phyloP scores from a whole-genome alignment of 257 asterid genomes.

The Scutellaria galericulata region DNA sequence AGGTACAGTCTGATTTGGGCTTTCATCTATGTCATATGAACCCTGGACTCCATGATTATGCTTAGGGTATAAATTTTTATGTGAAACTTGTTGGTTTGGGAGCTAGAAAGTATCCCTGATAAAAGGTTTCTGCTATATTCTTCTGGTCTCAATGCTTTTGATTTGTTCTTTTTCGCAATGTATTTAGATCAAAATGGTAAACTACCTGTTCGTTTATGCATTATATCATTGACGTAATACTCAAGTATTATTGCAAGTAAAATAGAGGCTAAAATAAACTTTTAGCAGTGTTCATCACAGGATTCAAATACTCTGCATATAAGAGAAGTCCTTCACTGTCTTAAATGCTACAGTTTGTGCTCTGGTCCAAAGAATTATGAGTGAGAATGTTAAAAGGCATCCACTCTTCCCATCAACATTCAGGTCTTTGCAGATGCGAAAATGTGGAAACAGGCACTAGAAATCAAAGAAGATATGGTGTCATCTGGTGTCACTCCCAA shows the following conservation, averaged over 20 bases:
- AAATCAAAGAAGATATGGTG: conserved; percentile 83
- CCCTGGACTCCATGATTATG: conserved; percentile 20
- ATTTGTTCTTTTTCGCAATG: conserved; percentile 17
- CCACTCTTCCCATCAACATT: conserved; percentile 45
- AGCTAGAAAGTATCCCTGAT: conserved; percentile 7
- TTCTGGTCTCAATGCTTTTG: conserved; percentile 24
- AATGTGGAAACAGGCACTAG: conserved; percentile 86
- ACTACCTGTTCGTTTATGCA: conserved; percentile 30
- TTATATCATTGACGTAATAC: conserved; percentile 17
- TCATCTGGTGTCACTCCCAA: conserved; percentile 74
- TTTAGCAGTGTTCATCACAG: conserved; percentile 29
- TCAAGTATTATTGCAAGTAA: conserved; percentile 26
- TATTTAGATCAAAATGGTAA: conserved; percentile 17
- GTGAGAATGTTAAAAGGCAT: conserved; percentile 44
- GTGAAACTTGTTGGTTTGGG: conserved; percentile 14
- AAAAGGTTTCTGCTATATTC: conserved; percentile 25
- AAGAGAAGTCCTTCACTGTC: conserved; percentile 29
- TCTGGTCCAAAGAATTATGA: conserved; percentile 38
- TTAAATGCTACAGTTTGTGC: conserved; percentile 36
- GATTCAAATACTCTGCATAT: conserved; percentile 40
- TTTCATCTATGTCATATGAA: conserved; percentile 15
- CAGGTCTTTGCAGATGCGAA: conserved; percentile 97
- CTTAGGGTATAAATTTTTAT: conserved; percentile 13
- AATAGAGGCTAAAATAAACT: conserved; percentile 24
- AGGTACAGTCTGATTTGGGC: conserved; percentile 51